Base-by-base conservation (phyloP, 768 basidiomycete genomes). In the Xerocomellus intermedius region DNA sequence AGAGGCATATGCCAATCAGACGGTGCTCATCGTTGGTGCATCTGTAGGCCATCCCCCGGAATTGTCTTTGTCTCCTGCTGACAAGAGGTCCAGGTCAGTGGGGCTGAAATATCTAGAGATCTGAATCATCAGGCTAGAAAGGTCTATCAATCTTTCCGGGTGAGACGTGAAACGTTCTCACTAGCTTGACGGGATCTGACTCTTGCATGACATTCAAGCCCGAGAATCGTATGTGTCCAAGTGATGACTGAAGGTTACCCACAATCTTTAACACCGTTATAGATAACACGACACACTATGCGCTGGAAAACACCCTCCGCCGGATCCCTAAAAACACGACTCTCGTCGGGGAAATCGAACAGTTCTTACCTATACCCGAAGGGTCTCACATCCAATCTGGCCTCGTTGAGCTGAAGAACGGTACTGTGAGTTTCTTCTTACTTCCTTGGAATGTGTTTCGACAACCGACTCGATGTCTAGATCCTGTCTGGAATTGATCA, bases 1-100 rank as follows among this genome's bases (percentile, higher is more conserved):
- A 2, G 72, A 76, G 30, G 36, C 55, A 2, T 74, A 69, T 37
- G 28, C 46, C 17, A 70, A 73, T 48, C 61, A 78, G 53, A 78
- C 72, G 5, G 72, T 77, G 0, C 68, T 79, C 2, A 65, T 80
- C 50, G 62, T 80, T 32, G 77, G 78, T 21, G 55, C 51, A 41
- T 42, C 60, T n/a, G 60, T 61, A 57, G 14, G 59, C 33, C 32
- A 30, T n/a, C 8, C 2, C 5, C 8, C 5, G 1, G 8, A 24
- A 17, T 6, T 7, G 12, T 30, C 10, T 42, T n/a, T 6, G 2
- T 43, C n/a, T 9, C n/a, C 1, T 9, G 2, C 28, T 52, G 22
- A 57, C 10, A 2, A 7, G 10, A 14, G 9, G 3, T 43, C 1
- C 16, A 55, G 59, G 22, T 14, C 0, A 60, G 52, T 17, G 52